phyloP scores from a whole-genome alignment of 192 early-diverging fungal genomes.

The Coemansia sp. region DNA sequence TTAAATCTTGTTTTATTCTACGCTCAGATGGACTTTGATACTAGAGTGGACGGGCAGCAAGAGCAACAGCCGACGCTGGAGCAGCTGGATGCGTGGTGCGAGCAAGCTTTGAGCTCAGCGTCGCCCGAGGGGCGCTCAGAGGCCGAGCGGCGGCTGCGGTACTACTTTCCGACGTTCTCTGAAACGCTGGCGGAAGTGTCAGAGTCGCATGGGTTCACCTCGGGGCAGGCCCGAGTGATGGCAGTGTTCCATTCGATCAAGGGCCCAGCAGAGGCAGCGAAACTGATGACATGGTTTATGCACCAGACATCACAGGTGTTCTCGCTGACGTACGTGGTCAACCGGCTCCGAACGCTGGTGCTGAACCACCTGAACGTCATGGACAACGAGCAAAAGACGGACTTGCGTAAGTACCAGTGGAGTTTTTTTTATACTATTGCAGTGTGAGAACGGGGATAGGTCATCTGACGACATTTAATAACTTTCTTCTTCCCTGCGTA shows the following conservation, averaged over 20 bases:
- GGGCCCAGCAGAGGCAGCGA: constrained; percentile 50
- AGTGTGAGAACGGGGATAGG: not conserved
- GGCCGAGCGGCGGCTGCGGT: constrained; percentile 73
- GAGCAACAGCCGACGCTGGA: constrained; percentile 49
- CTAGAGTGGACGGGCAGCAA: not conserved
- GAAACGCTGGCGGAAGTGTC: constrained; percentile 54
- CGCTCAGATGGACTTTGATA: constrained; percentile 12
- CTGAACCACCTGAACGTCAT: constrained; percentile 54
- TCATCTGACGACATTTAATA: constrained; percentile 3
- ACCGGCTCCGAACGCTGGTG: constrained; percentile 44
- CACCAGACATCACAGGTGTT: constrained; percentile 46
- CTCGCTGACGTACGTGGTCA: constrained; percentile 49
- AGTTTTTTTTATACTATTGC: not conserved
- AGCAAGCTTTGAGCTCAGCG: constrained; percentile 68
- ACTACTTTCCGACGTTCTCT: constrained; percentile 84
- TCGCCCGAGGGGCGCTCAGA: constrained; percentile 61
- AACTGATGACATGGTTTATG: constrained; percentile 54
- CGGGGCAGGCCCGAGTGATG: constrained; percentile 45
- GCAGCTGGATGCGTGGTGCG: constrained; percentile 60
- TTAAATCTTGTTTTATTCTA: not conserved
- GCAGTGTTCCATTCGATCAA: constrained; percentile 54
- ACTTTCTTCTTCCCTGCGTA: constrained; percentile 26
- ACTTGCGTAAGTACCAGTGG: constrained; percentile 41
- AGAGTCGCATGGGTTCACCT: constrained; percentile 38
- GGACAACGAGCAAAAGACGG: constrained; percentile 33